These are phyloP conservation scores for Rugosomyces carneus DNA, from an alignment of 1,284 basidiomycete species.

Conservation along the genomic window DNA sequence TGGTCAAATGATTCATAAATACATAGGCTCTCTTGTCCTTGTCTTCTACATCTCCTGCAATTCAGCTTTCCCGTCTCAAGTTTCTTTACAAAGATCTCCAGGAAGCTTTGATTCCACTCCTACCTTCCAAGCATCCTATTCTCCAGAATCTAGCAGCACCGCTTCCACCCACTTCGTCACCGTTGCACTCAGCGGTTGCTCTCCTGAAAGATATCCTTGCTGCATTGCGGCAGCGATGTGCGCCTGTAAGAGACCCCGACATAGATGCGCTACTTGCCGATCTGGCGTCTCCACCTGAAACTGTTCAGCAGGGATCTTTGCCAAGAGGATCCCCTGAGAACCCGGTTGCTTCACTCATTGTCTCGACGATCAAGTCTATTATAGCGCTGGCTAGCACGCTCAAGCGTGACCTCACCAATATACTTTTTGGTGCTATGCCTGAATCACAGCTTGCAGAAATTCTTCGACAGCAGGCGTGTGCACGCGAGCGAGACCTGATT, in stretches of 20 bases:
- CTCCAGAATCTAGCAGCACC: constrained; percentile 47
- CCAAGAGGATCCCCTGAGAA: constrained; percentile 3
- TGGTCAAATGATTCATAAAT: not conserved
- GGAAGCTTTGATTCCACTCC: constrained; percentile 42
- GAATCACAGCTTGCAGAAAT: constrained; percentile 48
- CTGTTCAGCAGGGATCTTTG: not conserved
- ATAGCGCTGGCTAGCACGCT: constrained; percentile 50
- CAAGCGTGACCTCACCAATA: constrained; percentile 58
- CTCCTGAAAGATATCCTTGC: constrained; percentile 45
- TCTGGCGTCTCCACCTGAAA: constrained; percentile 30
- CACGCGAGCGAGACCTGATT: constrained; percentile 46
- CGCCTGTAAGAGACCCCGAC: constrained; percentile 54
- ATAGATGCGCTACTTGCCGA: constrained; percentile 38
- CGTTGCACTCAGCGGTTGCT: constrained; percentile 48
- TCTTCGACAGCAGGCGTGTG: constrained; percentile 44
- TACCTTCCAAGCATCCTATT: constrained; percentile 44
- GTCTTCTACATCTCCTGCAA: constrained; percentile 29
- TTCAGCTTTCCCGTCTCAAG: constrained; percentile 40
- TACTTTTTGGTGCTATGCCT: constrained; percentile 53
- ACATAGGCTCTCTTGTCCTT: constrained; percentile 28
- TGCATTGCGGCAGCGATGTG: constrained; percentile 52
- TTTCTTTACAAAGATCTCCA: constrained; percentile 49
- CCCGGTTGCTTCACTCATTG: constrained; percentile 26
- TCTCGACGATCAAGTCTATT: constrained; percentile 39
- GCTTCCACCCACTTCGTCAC: constrained; percentile 58